These are phyloP conservation scores for Debaryomyces hansenii DNA, from an alignment of 805 yeast species.

Conservation along the genomic window DNA sequence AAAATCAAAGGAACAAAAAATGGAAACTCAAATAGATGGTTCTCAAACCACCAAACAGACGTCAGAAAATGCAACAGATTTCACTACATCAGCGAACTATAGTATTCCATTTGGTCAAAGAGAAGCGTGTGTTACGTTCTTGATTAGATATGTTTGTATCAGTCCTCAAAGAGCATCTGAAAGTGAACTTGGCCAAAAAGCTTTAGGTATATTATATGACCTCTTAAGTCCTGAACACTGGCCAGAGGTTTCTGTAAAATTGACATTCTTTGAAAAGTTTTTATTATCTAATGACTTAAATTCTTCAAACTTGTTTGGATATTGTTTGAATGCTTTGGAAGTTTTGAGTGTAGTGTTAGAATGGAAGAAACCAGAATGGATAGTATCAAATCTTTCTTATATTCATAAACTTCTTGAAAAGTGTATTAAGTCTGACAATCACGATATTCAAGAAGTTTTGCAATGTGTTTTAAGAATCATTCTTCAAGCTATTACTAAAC, in stretches of 20 bases:
- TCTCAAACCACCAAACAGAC: conserved; percentile 6
- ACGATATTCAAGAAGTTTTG: conserved; percentile 81
- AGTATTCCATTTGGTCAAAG: conserved; percentile 73
- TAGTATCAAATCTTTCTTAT: conserved; percentile 64
- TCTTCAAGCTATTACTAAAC: conserved; percentile 60
- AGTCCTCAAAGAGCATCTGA: conserved; percentile 84
- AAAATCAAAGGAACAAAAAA: conserved; percentile 30
- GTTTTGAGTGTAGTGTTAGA: conserved; percentile 81
- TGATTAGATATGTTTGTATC: conserved; percentile 84
- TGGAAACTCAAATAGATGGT: conserved; percentile 12
- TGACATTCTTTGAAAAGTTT: conserved; percentile 86
- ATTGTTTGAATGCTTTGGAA: conserved; percentile 87
- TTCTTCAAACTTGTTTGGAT: conserved; percentile 67
- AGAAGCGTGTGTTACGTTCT: conserved; percentile 86
- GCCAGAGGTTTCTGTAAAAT: conserved; percentile 86
- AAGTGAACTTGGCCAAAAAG: conserved; percentile 76
- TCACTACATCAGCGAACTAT: conserved; percentile 50
- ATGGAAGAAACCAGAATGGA: conserved; percentile 78
- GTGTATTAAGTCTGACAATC: conserved; percentile 77
- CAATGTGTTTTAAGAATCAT: conserved; percentile 74
- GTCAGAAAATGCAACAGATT: conserved; percentile 22
- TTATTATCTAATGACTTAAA: conserved; percentile 74
- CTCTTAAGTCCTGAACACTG: conserved; percentile 73
- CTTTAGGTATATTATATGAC: conserved; percentile 73
- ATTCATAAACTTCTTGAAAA: conserved; percentile 77